phyloP scores from a whole-genome alignment of 108 stramenopile species.

The Cyclotella choctawhatcheeana region DNA sequence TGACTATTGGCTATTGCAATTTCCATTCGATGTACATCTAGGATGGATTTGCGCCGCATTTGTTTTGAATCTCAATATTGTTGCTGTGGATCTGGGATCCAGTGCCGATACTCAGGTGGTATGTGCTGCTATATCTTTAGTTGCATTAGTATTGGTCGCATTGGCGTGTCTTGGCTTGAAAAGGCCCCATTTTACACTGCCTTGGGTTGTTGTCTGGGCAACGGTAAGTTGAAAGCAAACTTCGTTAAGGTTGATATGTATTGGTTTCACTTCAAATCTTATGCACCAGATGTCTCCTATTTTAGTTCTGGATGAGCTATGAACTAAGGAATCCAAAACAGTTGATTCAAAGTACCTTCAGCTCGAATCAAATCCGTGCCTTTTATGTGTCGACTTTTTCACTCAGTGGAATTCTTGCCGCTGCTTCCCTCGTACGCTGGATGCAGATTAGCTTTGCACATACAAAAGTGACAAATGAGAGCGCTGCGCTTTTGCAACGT shows the following conservation, averaged over 20 bases:
- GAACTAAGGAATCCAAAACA: constrained; percentile 61
- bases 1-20: constrained; percentile 63
- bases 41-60: constrained; percentile 42
- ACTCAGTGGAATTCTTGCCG: background rate
- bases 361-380: constrained; percentile 6
- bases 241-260: too few species aligned
- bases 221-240: too few species aligned
- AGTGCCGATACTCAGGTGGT: constrained; percentile 41
- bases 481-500: background rate
- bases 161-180: constrained; percentile 32
- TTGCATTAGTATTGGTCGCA: constrained; percentile 41
- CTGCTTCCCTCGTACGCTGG: background rate
- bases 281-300: too few species aligned
- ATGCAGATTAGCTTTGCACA: background rate
- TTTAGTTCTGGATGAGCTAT: constrained; percentile 40
- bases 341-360: constrained; percentile 57
- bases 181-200: constrained; percentile 53
- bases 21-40: constrained; percentile 42
- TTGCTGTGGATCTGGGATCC: constrained; percentile 25
- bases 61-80: constrained; percentile 29
- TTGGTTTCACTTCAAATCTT: too few species aligned
- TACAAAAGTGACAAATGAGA: background rate
- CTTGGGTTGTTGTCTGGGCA: constrained; percentile 70
- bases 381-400: background rate
- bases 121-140: constrained; percentile 52